Percentiles rank a stretch among this genome's conserved stretches.
phyloP scores from a whole-genome alignment of 257 asterid genomes.

The Solanum bulbocastanum region DNA sequence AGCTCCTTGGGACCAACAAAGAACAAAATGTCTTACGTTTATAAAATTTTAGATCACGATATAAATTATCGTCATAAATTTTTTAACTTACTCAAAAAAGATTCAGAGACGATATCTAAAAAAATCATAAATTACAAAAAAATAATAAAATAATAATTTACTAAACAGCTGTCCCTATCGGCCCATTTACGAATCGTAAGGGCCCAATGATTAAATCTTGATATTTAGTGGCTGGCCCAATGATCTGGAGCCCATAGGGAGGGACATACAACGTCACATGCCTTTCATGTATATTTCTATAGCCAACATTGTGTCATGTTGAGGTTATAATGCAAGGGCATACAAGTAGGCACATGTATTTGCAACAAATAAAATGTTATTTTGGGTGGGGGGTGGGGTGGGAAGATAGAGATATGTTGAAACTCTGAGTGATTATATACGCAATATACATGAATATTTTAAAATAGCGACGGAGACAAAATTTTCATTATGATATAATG shows the following conservation, averaged over 20 bases:
- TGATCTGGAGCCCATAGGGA: slow-evolving; percentile 25
- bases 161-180: not conserved
- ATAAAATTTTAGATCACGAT: not conserved
- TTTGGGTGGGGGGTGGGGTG: not conserved
- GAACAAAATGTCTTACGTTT: not conserved
- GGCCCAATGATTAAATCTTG: not conserved
- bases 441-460: not conserved
- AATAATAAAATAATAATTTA: not conserved
- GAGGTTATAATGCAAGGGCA: slow-evolving; percentile 14
- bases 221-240: not conserved
- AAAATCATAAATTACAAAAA: not conserved
- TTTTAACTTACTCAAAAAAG: not conserved
- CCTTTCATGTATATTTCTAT: slow-evolving; percentile 13
- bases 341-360: slow-evolving; percentile 29
- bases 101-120: not conserved
- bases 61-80: not conserved
- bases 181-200: not conserved
- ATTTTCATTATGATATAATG: not conserved
- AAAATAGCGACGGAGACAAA: not conserved
- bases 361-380: not conserved
- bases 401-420: not conserved
- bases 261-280: slow-evolving; percentile 34
- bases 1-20: not conserved
- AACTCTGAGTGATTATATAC: not conserved
- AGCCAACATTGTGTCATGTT: slow-evolving; percentile 54